Evolutionary conservation across 768 basidiomycete genomes (phyloP), one percentile per base, ranked within the genome.

Genomic region (Amanita inopinata): DNA sequence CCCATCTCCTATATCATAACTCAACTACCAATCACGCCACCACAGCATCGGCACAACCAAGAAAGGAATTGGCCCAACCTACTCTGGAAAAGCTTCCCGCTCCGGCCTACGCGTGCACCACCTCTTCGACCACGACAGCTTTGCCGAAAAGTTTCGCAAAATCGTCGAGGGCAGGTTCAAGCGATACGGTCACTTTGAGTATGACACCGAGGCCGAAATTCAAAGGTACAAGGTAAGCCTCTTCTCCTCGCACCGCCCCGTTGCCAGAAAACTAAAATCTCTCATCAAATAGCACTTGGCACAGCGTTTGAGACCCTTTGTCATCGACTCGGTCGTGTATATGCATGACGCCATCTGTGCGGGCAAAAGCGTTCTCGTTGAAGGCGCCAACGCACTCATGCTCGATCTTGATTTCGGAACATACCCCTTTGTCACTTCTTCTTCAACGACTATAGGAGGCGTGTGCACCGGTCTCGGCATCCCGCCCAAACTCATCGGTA

Each of bases 381-480:
- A 99, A 60, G 96, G 96, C 19, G 96, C 96, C 41, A 98, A 99
- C 57, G 96, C 96, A 1, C 69, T 98, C 47, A 96, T 99, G 96
- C 82, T 99, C 45, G 96, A 99, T 58, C 69, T 99, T 50, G 96
- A 99, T 63, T 92, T 86, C 56, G 96, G 96, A 19, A 99, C 96
- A 3, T 99, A 99, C 61, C 96, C 96, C 1, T 99, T 72, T 61
- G 96, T 99, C 48, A 99, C 96, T 0, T 94, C 91, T 7, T 93
- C 90, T 0, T 80, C 88, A 6, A 98, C 96, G 6, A 71, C 81
- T 23, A 84, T 98, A 45, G 96, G 96, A 22, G 96, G 96, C 38
- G 91, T 97, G 25, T 91, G 88, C 65, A 98, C 93, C 11, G 96
- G 96, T 24, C 78, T 99, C n/a, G 96, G 92, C 39, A 83, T 99